Conservation (phyloP, 352 stramenopile species). For the Pythium apleroticum region DNA sequence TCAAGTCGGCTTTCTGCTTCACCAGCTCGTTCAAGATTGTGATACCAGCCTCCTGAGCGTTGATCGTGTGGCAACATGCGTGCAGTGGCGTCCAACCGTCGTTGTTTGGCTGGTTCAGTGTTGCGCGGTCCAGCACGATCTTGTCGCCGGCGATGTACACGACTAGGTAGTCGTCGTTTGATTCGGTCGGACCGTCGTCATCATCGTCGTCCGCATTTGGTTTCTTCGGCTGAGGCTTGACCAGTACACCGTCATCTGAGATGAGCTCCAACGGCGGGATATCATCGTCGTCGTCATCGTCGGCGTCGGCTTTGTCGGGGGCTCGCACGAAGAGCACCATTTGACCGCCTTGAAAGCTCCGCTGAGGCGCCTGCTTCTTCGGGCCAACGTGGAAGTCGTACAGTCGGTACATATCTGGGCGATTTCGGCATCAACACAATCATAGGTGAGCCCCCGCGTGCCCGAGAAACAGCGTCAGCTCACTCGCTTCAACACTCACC, state of each 20-base stretch:
- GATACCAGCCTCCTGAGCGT: conserved; percentile 68
- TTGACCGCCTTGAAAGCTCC: conserved; percentile 54
- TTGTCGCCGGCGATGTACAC: conserved; percentile 70
- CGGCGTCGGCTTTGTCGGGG: conserved; percentile 28
- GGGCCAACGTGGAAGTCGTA: conserved; percentile 83
- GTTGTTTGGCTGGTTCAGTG: conserved; percentile 66
- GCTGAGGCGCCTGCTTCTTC: conserved; percentile 44
- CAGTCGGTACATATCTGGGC: conserved; percentile 65
- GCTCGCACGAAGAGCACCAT: conserved; percentile 68
- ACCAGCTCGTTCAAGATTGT: conserved; percentile 70
- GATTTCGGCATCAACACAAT: neutral
- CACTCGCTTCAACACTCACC: conserved; percentile 21
- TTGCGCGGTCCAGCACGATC: conserved; percentile 67
- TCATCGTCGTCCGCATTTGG: conserved; percentile 7
- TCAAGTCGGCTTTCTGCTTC: conserved; percentile 55
- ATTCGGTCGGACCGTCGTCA: conserved; percentile 33
- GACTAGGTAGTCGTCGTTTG: conserved; percentile 54
- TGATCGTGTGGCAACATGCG: conserved; percentile 71
- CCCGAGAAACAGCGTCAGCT: neutral
- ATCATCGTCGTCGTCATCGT: conserved; percentile 32
- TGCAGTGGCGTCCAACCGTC: conserved; percentile 83
- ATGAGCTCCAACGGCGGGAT: conserved; percentile 22
- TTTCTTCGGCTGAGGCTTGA: conserved; percentile 17
- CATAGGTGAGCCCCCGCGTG: neutral
- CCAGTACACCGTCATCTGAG: conserved; percentile 13